A percentile compares a stretch with the other conserved stretches of the same genome.
phyloP scores from a whole-genome alignment of 1,139 yeast genomes.

The Tardiomyces blankii region DNA sequence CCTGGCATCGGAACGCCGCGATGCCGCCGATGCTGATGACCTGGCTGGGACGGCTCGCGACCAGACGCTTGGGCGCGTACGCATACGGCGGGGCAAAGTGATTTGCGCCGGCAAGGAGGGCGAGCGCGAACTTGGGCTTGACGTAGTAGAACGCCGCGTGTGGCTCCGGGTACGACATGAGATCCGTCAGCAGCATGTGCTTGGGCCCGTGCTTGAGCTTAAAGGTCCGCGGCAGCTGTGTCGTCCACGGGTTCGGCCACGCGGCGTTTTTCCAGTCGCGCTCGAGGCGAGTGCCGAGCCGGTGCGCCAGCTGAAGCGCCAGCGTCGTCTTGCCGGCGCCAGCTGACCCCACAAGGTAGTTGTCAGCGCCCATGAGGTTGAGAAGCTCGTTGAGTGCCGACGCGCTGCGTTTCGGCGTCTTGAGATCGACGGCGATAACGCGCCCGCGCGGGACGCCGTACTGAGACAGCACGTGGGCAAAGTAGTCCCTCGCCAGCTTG shows the following conservation, averaged over 20 bases:
- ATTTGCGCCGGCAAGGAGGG: not conserved
- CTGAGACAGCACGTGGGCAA: constrained; percentile 33
- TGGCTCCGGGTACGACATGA: constrained; percentile 30
- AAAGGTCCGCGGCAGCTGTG: constrained; percentile 32
- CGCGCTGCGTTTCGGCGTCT: constrained; percentile 6
- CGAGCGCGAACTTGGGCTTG: not conserved
- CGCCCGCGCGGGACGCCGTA: constrained; percentile 3
- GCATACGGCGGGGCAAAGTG: not conserved
- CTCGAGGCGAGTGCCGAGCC: constrained; percentile 5
- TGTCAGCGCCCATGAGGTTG: constrained; percentile 32
- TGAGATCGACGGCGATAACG: constrained; percentile 7
- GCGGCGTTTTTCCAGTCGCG: constrained; percentile 7
- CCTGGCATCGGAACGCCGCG: constrained; percentile 8
- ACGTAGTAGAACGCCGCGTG: constrained; percentile 27
- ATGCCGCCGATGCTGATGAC: constrained; percentile 14
- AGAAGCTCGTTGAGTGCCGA: constrained; percentile 22
- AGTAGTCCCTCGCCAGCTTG: constrained; percentile 26
- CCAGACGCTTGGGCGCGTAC: not conserved
- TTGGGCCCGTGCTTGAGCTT: constrained; percentile 45
- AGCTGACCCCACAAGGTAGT: constrained; percentile 59
- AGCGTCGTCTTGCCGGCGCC: constrained; percentile 71
- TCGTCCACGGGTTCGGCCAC: constrained; percentile 12
- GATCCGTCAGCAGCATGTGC: constrained; percentile 28
- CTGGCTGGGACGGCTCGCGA: not conserved
- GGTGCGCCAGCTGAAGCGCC: constrained; percentile 35